Evolutionary conservation across 169 alveolate genomes (phyloP).

Genomic region (Pseudocohnilembus persalinus): DNA sequence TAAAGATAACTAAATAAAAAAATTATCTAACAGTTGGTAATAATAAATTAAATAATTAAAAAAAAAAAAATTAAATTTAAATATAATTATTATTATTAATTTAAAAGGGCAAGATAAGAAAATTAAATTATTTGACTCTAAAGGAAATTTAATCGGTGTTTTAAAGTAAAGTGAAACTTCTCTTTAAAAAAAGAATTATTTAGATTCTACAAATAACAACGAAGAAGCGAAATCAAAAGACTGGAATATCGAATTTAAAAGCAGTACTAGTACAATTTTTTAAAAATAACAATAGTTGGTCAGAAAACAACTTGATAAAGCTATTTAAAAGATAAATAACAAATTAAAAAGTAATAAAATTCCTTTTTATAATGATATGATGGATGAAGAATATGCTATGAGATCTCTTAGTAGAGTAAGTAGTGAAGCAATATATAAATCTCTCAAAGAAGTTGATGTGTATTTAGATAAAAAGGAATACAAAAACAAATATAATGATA

Average conservation of each 20-base stretch:
- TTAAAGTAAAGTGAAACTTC: not conserved
- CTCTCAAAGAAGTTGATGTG: not conserved
- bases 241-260: not conserved
- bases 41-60: too few relatives aligned
- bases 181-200: too few relatives aligned
- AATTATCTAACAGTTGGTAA: not conserved
- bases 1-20: not conserved
- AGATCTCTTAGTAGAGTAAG: not conserved
- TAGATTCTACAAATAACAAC: not conserved
- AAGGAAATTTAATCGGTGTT: not conserved
- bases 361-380: not conserved
- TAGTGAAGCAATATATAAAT: not conserved
- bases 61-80: too few relatives aligned
- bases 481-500: not conserved
- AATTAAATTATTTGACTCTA: too few relatives aligned
- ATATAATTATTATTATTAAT: too few relatives aligned
- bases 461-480: not conserved
- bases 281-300: not conserved
- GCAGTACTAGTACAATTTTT: not conserved
- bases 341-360: too few relatives aligned
- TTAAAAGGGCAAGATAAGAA: not conserved
- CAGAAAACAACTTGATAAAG: not conserved
- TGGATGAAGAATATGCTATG: not conserved
- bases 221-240: not conserved
- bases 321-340: too few relatives aligned